These are phyloP conservation scores for Pulveroboletus frians DNA, from an alignment of 768 basidiomycete species.

Conservation along the genomic window DNA sequence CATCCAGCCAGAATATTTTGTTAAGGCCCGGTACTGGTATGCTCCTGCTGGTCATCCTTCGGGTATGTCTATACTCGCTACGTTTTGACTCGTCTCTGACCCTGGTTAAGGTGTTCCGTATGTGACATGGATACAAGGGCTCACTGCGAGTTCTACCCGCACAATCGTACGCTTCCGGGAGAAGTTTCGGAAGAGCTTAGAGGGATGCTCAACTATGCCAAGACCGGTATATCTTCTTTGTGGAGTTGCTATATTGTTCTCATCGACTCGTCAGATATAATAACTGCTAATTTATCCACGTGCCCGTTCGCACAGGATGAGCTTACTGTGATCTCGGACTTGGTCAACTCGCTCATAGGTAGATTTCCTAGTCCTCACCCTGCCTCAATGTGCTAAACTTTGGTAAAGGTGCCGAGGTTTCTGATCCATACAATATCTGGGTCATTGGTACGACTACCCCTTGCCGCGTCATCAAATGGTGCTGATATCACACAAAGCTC, in stretches of 20 bases:
- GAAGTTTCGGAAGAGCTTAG: no score
- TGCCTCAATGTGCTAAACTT: neutral
- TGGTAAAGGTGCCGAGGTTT: neutral
- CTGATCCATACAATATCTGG: constrained; percentile 7
- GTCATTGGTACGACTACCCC: constrained; percentile 6
- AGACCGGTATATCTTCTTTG: constrained; percentile 4
- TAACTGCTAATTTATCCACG: constrained; percentile 15
- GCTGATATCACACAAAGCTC: no score
- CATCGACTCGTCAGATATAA: constrained; percentile 3
- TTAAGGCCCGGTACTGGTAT: neutral
- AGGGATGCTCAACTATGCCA: neutral
- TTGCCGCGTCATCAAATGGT: neutral
- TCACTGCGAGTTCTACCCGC: constrained; percentile 15
- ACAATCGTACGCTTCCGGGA: constrained; percentile 3
- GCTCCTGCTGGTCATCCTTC: neutral
- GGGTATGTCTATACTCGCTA: neutral
- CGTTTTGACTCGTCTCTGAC: neutral
- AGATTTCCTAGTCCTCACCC: no score
- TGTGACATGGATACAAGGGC: constrained; percentile 9
- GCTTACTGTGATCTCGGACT: constrained; percentile 7
- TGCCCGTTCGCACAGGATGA: constrained; percentile 14
- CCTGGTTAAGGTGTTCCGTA: neutral
- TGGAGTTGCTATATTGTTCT: neutral
- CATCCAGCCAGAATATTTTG: constrained; percentile 9
- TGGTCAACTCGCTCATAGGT: constrained; percentile 14